These are phyloP conservation scores for Chondrus crispus DNA, from an alignment of 23 red algal genomes.

Conservation along the genomic window DNA sequence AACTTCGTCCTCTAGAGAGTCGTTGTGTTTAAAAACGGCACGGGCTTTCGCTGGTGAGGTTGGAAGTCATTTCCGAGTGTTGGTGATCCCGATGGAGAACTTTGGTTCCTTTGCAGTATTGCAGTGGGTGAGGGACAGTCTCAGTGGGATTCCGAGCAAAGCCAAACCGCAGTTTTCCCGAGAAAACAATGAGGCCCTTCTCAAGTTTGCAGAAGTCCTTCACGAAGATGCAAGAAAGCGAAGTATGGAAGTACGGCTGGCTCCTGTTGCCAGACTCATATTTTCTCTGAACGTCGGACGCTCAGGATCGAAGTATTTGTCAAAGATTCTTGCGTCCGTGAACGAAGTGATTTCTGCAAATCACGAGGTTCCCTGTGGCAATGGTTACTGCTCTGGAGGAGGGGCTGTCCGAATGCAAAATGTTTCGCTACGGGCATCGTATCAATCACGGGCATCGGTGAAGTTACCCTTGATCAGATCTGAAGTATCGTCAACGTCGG, in stretches of 20 bases:
- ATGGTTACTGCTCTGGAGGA: constrained; percentile 35
- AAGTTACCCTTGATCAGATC: constrained; percentile 46
- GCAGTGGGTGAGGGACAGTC: neutral
- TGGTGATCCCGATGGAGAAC: neutral
- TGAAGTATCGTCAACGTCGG: neutral
- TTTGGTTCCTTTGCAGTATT: constrained; percentile 29
- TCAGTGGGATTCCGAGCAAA: neutral
- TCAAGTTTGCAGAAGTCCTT: neutral
- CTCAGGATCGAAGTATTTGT: constrained; percentile 64
- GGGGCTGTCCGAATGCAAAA: constrained; percentile 76
- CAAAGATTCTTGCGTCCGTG: constrained; percentile 31
- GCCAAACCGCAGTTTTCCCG: neutral
- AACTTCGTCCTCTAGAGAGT: neutral
- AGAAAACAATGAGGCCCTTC: neutral
- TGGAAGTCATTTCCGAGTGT: constrained; percentile 32
- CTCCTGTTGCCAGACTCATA: constrained; percentile 47
- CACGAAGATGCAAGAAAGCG: neutral
- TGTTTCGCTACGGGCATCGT: constrained; percentile 8
- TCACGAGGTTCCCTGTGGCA: constrained; percentile 55
- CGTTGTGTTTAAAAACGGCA: neutral
- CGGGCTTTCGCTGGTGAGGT: neutral
- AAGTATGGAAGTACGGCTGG: neutral
- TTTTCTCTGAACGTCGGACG: constrained; percentile 83
- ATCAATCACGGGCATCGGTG: neutral
- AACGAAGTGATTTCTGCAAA: neutral